These are phyloP conservation scores for Actinomortierella wolfii DNA, from an alignment of 371 early-diverging fungal genomes.

Conservation along the genomic window DNA sequence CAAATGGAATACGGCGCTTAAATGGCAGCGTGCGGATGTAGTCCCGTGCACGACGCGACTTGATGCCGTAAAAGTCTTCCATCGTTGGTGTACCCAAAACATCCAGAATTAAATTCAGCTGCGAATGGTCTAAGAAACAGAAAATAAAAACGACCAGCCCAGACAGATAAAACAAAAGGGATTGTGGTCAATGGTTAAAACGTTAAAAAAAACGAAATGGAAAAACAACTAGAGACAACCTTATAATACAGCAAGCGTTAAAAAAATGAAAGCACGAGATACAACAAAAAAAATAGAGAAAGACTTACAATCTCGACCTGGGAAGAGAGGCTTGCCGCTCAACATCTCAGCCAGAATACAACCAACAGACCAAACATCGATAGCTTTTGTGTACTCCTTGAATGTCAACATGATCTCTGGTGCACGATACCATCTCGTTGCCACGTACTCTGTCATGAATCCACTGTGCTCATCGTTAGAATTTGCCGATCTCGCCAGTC, in stretches of 20 bases:
- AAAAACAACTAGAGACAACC: no score
- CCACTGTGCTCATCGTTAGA: conserved; percentile 85
- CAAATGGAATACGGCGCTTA: conserved; percentile 88
- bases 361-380: conserved; percentile 98
- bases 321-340: conserved; percentile 89
- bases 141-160: conserved; percentile 12
- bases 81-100: conserved; percentile 97
- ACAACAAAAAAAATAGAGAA: conserved; percentile 2
- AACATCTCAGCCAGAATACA: conserved; percentile 97
- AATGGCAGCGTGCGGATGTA: conserved; percentile 92
- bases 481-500: conserved; percentile 90
- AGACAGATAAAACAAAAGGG: not conserved
- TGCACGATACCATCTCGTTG: conserved; percentile 98
- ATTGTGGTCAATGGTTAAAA: not conserved
- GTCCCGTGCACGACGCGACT: conserved; percentile 82
- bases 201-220: not conserved
- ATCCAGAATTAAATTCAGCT: conserved; percentile 96
- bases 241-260: no score
- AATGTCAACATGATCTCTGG: conserved; percentile 98
- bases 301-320: conserved; percentile 81
- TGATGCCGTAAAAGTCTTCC: conserved; percentile 85
- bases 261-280: not conserved
- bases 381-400: conserved; percentile 93
- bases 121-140: conserved; percentile 77
- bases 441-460: conserved; percentile 97